These are phyloP conservation scores for Talaromyces piceae DNA, from an alignment of 2,329 filamentous ascomycete species.

Conservation along the genomic window DNA sequence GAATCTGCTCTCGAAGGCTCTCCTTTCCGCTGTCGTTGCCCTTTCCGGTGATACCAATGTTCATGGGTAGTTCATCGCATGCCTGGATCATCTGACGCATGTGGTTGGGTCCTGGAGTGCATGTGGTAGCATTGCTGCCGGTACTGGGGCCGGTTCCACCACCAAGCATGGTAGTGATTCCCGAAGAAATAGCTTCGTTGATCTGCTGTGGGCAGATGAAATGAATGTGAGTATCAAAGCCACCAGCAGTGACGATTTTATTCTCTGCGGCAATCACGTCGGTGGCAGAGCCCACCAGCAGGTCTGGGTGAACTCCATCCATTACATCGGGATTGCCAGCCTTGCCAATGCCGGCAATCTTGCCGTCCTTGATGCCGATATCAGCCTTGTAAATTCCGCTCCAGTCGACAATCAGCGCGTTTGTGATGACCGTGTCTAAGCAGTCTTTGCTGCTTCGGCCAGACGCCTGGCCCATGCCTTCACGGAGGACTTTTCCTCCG, in stretches of 20 bases:
- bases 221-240: slow-evolving; percentile 84
- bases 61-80: slow-evolving; percentile 71
- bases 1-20: slow-evolving; percentile 70
- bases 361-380: slow-evolving; percentile 81
- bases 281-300: slow-evolving; percentile 81
- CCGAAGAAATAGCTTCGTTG: slow-evolving; percentile 72
- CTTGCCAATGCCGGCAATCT: slow-evolving; percentile 86
- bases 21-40: slow-evolving; percentile 71
- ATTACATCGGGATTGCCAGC: slow-evolving; percentile 96
- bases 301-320: slow-evolving; percentile 69
- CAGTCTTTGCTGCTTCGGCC: slow-evolving; percentile 64
- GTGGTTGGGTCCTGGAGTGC: slow-evolving; percentile 77
- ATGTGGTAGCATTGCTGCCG: slow-evolving; percentile 85
- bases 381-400: slow-evolving; percentile 93
- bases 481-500: slow-evolving; percentile 84
- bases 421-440: slow-evolving; percentile 79
- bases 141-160: slow-evolving; percentile 91
- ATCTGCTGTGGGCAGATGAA: slow-evolving; percentile 93
- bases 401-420: slow-evolving; percentile 85
- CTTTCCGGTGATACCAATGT: slow-evolving; percentile 87
- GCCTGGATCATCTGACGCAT: slow-evolving; percentile 87
- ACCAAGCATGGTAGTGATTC: slow-evolving; percentile 83
- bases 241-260: slow-evolving; percentile 85
- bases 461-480: slow-evolving; percentile 91
- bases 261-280: slow-evolving; percentile 88